These are phyloP conservation scores for Amylocystis lapponica DNA, from an alignment of 768 basidiomycete species.

Conservation along the genomic window DNA sequence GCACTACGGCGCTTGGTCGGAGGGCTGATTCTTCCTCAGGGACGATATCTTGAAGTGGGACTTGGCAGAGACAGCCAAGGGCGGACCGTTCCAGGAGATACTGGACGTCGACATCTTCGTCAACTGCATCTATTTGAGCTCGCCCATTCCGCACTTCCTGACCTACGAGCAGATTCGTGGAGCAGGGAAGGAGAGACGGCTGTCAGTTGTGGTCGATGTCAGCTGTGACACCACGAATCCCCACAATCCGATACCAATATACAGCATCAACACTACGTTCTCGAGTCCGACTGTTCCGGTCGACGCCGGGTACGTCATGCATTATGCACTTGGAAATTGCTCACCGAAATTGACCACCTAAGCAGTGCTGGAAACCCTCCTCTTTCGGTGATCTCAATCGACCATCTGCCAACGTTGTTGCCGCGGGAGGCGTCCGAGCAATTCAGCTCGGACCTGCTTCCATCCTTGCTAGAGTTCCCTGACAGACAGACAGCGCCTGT, in stretches of 20 bases:
- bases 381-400: constrained; percentile 88
- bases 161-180: constrained; percentile 62
- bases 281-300: constrained; percentile 87
- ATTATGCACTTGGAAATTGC: neutral
- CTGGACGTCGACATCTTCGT: constrained; percentile 96
- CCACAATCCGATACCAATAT: constrained; percentile 95
- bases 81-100: constrained; percentile 94
- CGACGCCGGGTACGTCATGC: constrained; percentile 59
- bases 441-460: constrained; percentile 83
- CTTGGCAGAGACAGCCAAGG: constrained; percentile 92
- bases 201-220: constrained; percentile 91
- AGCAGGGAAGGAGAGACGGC: constrained; percentile 60
- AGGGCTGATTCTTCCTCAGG: constrained; percentile 35
- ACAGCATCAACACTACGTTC: constrained; percentile 91
- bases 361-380: constrained; percentile 56
- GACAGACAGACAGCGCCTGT: constrained; percentile 60
- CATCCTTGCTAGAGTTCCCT: constrained; percentile 76
- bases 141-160: constrained; percentile 79
- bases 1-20: neutral
- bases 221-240: constrained; percentile 99
- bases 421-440: constrained; percentile 97
- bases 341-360: constrained; percentile 13
- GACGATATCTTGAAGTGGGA: constrained; percentile 98
- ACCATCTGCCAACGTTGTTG: constrained; percentile 92
- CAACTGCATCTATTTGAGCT: constrained; percentile 98